Evolutionary conservation across 1,284 basidiomycete species (phyloP).

Genomic region (Ceratorhiza oryzae-sativae): DNA sequence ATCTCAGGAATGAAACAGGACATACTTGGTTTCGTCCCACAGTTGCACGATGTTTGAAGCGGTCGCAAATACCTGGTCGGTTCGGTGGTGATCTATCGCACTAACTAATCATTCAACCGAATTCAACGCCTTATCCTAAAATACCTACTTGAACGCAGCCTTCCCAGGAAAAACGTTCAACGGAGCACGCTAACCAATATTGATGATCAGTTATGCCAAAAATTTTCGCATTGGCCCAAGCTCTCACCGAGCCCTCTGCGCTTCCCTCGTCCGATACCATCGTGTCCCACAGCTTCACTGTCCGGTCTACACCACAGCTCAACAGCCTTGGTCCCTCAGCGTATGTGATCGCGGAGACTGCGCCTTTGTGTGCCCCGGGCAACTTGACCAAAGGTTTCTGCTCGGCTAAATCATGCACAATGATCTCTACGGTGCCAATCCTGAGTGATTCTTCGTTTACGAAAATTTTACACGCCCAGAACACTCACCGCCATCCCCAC

Average conservation of each 20-base stretch:
- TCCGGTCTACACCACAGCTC: slow-evolving; percentile 91
- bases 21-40: slow-evolving; percentile 95
- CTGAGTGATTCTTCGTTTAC: slow-evolving; percentile 2
- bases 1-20: not conserved
- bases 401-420: slow-evolving; percentile 85
- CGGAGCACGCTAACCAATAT: slow-evolving; percentile 53
- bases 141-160: slow-evolving; percentile 80
- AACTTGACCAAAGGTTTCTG: slow-evolving; percentile 72
- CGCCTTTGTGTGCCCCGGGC: slow-evolving; percentile 88
- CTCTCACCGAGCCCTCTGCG: slow-evolving; percentile 49
- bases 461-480: slow-evolving; percentile 34
- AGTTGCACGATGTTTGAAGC: slow-evolving; percentile 93
- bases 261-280: slow-evolving; percentile 40
- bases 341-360: slow-evolving; percentile 86
- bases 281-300: slow-evolving; percentile 88
- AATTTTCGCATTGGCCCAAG: slow-evolving; percentile 7
- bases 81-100: slow-evolving; percentile 92
- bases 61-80: slow-evolving; percentile 89
- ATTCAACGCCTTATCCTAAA: too few relatives aligned
- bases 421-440: slow-evolving; percentile 64
- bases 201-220: not conserved
- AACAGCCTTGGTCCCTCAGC: slow-evolving; percentile 74
- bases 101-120: too few relatives aligned
- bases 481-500: slow-evolving; percentile 89
- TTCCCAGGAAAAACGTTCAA: slow-evolving; percentile 82